phyloP scores from a whole-genome alignment of 352 stramenopile genomes.

The Globisporangium cylindrosporum region DNA sequence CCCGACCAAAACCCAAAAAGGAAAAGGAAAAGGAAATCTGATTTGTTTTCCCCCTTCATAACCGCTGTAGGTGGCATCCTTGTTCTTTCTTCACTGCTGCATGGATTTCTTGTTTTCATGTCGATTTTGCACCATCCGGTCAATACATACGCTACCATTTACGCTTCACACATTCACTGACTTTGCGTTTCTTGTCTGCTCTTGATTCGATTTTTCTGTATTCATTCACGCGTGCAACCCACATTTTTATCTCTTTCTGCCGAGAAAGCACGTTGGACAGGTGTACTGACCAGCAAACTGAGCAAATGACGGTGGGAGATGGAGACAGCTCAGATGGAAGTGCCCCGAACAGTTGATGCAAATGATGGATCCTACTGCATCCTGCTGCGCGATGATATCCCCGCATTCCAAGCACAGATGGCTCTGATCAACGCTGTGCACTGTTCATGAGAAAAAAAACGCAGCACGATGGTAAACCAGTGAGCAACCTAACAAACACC shows the following conservation, averaged over 20 bases:
- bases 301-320: slow-evolving; percentile 52
- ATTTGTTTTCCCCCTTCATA: not conserved
- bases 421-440: not conserved
- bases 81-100: not conserved
- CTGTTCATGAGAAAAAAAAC: not conserved
- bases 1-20: slow-evolving; percentile 47
- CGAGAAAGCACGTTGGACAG: slow-evolving; percentile 62
- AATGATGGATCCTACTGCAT: slow-evolving; percentile 35
- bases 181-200: not conserved
- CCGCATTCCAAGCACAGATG: slow-evolving; percentile 38
- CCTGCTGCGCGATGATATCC: slow-evolving; percentile 27
- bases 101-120: not conserved
- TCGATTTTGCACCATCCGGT: not conserved
- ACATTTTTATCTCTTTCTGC: slow-evolving; percentile 24
- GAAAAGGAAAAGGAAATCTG: slow-evolving; percentile 1
- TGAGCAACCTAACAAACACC: not conserved
- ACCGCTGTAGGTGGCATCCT: not conserved
- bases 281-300: slow-evolving; percentile 60
- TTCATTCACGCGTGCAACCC: not conserved
- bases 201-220: not conserved
- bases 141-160: not conserved
- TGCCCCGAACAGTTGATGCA: slow-evolving; percentile 40
- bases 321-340: slow-evolving; percentile 57
- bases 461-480: not conserved
- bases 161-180: not conserved